Conservation (phyloP, 148 eudicot species). For the Silene latifolia region DNA sequence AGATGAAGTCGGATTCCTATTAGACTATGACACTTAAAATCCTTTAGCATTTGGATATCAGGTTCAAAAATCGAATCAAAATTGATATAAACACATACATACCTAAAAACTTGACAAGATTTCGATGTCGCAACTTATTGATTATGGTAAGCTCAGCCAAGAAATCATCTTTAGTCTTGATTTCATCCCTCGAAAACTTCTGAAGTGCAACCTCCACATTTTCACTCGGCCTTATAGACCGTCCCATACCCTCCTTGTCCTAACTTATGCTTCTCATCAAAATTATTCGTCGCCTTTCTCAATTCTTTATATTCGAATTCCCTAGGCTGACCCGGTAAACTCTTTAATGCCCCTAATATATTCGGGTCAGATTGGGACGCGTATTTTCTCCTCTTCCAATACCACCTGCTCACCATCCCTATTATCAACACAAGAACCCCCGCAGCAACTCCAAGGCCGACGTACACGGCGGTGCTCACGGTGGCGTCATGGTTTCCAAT, state of each 20-base stretch:
- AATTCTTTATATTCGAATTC: conserved; percentile 68
- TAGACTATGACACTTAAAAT: no score
- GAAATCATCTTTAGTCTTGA: conserved; percentile 80
- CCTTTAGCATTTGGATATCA: background rate
- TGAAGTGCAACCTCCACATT: conserved; percentile 69
- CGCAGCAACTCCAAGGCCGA: no score
- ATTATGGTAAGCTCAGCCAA: conserved; percentile 86
- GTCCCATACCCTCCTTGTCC: conserved; percentile 85
- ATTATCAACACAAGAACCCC: conserved; percentile 18
- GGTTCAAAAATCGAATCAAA: background rate
- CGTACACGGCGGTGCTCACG: no score
- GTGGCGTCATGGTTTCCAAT: no score
- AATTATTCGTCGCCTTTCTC: conserved; percentile 62
- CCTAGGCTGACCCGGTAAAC: conserved; percentile 76
- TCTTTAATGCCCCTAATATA: conserved; percentile 53
- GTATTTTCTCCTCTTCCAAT: conserved; percentile 20
- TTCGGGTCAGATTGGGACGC: conserved; percentile 30
- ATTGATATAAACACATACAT: conserved; percentile 2
- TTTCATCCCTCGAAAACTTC: conserved; percentile 63
- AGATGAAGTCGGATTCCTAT: no score
- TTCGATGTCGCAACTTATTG: conserved; percentile 71
- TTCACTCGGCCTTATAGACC: conserved; percentile 57
- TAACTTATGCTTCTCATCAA: conserved; percentile 59
- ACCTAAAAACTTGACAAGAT: conserved; percentile 84
- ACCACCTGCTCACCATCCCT: conserved; percentile 10